phyloP scores from a whole-genome alignment of 2,329 filamentous ascomycete species.

The Paecilomyces formosus region DNA sequence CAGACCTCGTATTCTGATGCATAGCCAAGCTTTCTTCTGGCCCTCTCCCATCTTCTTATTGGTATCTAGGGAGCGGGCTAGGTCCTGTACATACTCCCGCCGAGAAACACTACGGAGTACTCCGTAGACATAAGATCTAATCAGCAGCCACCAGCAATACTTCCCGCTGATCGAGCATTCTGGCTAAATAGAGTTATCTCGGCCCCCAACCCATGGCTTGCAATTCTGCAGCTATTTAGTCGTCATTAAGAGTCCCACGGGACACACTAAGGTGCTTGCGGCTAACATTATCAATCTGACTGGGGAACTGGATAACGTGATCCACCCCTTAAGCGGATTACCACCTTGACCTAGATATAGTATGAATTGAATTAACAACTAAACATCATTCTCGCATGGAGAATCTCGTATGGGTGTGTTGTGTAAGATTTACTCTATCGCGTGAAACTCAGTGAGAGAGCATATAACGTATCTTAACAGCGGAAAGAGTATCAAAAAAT shows the following conservation, averaged over 20 bases:
- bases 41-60: not conserved
- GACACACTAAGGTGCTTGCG: not conserved
- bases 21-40: not conserved
- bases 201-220: not conserved
- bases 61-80: not conserved
- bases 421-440: not conserved
- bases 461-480: not conserved
- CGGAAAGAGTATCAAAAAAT: not conserved
- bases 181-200: not conserved
- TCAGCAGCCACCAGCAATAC: not conserved
- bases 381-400: no score
- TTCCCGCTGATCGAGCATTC: not conserved
- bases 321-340: not conserved
- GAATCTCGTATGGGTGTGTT: no score
- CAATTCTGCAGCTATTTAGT: not conserved
- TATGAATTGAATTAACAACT: no score
- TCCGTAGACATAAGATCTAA: not conserved
- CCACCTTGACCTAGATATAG: no score
- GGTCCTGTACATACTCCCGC: not conserved
- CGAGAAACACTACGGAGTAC: not conserved
- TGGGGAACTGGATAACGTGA: not conserved
- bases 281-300: not conserved
- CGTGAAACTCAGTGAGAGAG: not conserved
- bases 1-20: not conserved
- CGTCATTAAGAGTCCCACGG: not conserved